Evolutionary conservation across 75 land plant species (phyloP).

Genomic region (Larix kaempferi): DNA sequence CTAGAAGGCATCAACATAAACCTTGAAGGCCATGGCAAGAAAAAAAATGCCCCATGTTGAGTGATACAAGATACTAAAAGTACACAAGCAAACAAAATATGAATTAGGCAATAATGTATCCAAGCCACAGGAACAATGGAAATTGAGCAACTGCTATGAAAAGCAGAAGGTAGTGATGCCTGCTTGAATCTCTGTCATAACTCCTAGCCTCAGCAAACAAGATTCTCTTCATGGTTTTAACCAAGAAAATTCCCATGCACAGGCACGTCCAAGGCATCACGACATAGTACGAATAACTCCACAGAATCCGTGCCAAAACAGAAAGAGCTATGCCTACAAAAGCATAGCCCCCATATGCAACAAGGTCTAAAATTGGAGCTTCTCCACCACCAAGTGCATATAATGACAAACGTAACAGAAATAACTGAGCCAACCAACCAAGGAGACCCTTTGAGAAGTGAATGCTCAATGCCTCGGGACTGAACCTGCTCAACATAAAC

Average conservation of each 20-base stretch:
- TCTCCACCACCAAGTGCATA: conserved; percentile 57
- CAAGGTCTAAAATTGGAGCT: conserved; percentile 54
- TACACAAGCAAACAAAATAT: neutral
- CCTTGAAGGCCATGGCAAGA: neutral
- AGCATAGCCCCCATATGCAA: conserved; percentile 68
- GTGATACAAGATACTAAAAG: neutral
- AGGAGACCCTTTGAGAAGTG: conserved; percentile 53
- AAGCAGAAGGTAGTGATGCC: conserved; percentile 67
- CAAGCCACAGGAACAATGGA: conserved; percentile 77
- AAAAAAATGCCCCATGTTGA: neutral
- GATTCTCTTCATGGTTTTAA: conserved; percentile 70
- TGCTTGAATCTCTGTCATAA: conserved; percentile 73
- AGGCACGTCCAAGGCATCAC: conserved; percentile 47
- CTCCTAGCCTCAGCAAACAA: conserved; percentile 61
- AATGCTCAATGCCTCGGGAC: conserved; percentile 53
- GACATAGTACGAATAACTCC: conserved; percentile 44
- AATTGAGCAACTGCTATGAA: conserved; percentile 63
- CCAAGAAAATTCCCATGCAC: conserved; percentile 76
- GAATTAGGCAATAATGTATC: conserved; percentile 26
- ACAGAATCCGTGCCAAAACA: conserved; percentile 38
- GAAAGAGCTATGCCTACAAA: conserved; percentile 45
- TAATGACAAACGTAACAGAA: conserved; percentile 34
- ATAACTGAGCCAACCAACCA: conserved; percentile 55
- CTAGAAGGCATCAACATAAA: neutral
- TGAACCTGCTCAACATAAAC: conserved; percentile 46